phyloP scores from a whole-genome alignment of 805 yeast genomes.

The Candida morakotiae region DNA sequence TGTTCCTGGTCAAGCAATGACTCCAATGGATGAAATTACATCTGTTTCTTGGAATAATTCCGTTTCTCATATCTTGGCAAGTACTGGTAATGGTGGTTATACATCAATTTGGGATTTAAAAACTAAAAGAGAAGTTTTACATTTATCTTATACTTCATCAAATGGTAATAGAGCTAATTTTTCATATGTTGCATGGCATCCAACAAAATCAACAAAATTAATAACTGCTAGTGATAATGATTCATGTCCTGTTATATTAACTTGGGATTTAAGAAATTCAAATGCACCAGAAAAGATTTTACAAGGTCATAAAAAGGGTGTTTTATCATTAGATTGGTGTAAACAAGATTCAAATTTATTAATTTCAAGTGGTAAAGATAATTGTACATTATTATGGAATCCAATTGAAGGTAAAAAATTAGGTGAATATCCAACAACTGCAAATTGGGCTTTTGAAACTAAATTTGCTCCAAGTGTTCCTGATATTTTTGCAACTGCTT shows the following conservation, averaged over 20 bases:
- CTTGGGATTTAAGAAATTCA: slow-evolving; percentile 95
- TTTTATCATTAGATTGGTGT: slow-evolving; percentile 93
- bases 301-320: slow-evolving; percentile 82
- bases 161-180: slow-evolving; percentile 54
- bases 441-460: slow-evolving; percentile 91
- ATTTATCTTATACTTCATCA: slow-evolving; percentile 65
- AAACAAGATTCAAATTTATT: slow-evolving; percentile 70
- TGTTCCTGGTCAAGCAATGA: slow-evolving; percentile 73
- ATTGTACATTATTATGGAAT: slow-evolving; percentile 85
- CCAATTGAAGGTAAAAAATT: slow-evolving; percentile 68
- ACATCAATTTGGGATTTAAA: slow-evolving; percentile 94
- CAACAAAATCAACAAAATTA: slow-evolving; percentile 77
- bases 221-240: slow-evolving; percentile 87
- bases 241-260: slow-evolving; percentile 68
- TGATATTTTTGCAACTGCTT: slow-evolving; percentile 82
- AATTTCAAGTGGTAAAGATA: slow-evolving; percentile 91
- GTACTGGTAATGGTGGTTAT: slow-evolving; percentile 80
- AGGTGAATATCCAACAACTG: slow-evolving; percentile 86
- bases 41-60: slow-evolving; percentile 86
- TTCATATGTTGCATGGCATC: slow-evolving; percentile 92
- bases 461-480: slow-evolving; percentile 86
- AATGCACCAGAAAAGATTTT: slow-evolving; percentile 80
- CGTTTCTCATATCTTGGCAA: slow-evolving; percentile 82
- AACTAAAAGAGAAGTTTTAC: slow-evolving; percentile 83
- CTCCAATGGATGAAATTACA: slow-evolving; percentile 76